Evolutionary conservation across 108 stramenopile species (phyloP).

Genomic region (Fistulifera pelliculosa): DNA sequence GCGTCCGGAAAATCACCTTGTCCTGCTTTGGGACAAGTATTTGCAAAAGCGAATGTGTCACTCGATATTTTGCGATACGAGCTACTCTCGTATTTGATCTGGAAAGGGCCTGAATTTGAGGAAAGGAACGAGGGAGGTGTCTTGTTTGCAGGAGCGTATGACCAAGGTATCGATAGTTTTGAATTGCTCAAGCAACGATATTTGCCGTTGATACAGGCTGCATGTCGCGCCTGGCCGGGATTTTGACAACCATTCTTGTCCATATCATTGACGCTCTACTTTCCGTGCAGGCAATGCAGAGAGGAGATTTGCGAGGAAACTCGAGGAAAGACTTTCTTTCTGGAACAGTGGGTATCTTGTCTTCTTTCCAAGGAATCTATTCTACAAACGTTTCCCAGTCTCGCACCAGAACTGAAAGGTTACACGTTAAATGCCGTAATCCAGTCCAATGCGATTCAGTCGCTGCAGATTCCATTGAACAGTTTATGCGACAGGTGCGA

Average conservation of each 20-base stretch:
- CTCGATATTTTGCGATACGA: not conserved
- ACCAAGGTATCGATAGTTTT: constrained; percentile 30
- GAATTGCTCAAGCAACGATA: constrained; percentile 39
- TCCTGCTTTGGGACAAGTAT: not conserved
- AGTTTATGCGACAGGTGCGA: constrained; percentile 39
- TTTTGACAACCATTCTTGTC: constrained; percentile 43
- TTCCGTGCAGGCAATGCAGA: not conserved
- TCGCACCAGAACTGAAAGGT: too few relatives aligned
- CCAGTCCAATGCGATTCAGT: constrained; percentile 6
- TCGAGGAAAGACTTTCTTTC: too few relatives aligned
- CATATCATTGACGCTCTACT: constrained; percentile 62
- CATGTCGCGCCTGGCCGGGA: constrained; percentile 54
- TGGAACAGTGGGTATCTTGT: too few relatives aligned
- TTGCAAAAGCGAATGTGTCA: constrained; percentile 2
- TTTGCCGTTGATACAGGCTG: constrained; percentile 33
- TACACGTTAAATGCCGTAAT: too few relatives aligned
- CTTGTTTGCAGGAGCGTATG: constrained; percentile 5
- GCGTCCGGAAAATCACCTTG: not conserved
- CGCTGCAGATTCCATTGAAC: constrained; percentile 44
- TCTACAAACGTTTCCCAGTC: too few relatives aligned
- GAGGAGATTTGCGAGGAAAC: too few relatives aligned
- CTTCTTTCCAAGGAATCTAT: too few relatives aligned
- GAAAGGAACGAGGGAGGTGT: constrained; percentile 1
- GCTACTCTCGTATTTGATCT: constrained; percentile 25
- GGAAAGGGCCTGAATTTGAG: constrained; percentile 14